These are phyloP conservation scores for Exserohilum turcica DNA, from an alignment of 2,329 filamentous ascomycete species.

Conservation along the genomic window DNA sequence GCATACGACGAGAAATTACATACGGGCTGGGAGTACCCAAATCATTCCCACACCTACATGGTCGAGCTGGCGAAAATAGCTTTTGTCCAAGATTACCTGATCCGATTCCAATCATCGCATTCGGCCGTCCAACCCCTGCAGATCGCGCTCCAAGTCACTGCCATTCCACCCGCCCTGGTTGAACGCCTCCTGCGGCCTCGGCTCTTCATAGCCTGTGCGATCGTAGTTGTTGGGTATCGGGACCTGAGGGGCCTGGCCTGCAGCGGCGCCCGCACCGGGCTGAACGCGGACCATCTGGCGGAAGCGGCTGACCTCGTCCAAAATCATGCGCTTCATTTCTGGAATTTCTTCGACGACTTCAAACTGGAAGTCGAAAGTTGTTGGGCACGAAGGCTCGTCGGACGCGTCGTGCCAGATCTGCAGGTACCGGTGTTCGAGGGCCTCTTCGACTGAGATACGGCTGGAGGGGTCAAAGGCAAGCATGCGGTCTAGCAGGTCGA, in stretches of 20 bases:
- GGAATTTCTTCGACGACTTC: constrained; percentile 94
- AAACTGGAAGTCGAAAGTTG: constrained; percentile 97
- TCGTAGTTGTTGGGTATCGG: constrained; percentile 67
- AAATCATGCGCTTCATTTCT: constrained; percentile 96
- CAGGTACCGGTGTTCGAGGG: constrained; percentile 94
- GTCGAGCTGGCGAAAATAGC: constrained; percentile 10
- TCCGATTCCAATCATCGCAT: constrained; percentile 19
- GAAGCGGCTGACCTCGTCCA: constrained; percentile 92
- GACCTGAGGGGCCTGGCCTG: constrained; percentile 57
- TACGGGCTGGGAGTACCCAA: constrained; percentile 3
- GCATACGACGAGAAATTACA: constrained; percentile 7
- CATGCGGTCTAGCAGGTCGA: constrained; percentile 96
- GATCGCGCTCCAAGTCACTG: constrained; percentile 52
- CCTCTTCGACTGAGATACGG: constrained; percentile 91
- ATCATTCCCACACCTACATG: constrained; percentile 5
- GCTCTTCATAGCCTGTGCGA: constrained; percentile 64
- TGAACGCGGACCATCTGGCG: constrained; percentile 61
- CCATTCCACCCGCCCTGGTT: constrained; percentile 46
- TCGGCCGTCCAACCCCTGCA: constrained; percentile 54
- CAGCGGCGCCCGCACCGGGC: constrained; percentile 37
- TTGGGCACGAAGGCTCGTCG: constrained; percentile 91
- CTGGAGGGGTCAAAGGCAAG: constrained; percentile 93
- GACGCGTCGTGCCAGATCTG: constrained; percentile 98
- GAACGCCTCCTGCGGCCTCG: constrained; percentile 63
- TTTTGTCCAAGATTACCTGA: constrained; percentile 11